Conservation (phyloP, 2,329 filamentous ascomycete species). For the Epichloe gansuensis region DNA sequence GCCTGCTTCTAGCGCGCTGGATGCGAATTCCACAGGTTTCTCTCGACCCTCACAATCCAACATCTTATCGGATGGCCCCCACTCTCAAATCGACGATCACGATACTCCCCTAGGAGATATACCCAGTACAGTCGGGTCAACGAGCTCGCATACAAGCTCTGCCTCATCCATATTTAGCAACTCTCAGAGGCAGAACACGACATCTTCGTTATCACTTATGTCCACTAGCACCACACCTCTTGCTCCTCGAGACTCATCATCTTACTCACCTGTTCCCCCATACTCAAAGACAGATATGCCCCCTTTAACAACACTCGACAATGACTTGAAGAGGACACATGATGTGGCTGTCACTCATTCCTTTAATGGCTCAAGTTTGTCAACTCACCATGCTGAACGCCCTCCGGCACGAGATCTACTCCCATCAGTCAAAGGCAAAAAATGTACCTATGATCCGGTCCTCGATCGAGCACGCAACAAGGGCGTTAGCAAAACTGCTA, state of each 20-base stretch:
- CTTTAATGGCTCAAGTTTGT: constrained; percentile 22
- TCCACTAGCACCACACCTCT: constrained; percentile 20
- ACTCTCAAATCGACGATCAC: constrained; percentile 35
- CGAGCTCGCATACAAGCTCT: constrained; percentile 58
- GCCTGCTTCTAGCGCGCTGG: constrained; percentile 11
- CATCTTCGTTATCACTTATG: constrained; percentile 29
- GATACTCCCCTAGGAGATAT: constrained; percentile 51
- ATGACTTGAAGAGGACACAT: constrained; percentile 16
- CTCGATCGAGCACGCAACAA: constrained; percentile 37
- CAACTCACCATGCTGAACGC: constrained; percentile 25
- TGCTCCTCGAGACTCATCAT: constrained; percentile 34
- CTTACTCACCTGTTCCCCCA: constrained; percentile 32
- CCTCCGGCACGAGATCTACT: constrained; percentile 44
- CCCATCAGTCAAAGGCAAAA: constrained; percentile 41
- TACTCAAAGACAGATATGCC: constrained; percentile 42
- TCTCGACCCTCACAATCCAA: constrained; percentile 11
- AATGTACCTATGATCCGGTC: constrained; percentile 49
- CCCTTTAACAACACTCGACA: constrained; percentile 34
- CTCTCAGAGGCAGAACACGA: constrained; percentile 27
- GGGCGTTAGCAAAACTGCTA: constrained; percentile 41
- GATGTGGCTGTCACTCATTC: constrained; percentile 12
- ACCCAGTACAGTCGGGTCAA: constrained; percentile 57
- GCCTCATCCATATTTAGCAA: constrained; percentile 58
- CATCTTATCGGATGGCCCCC: constrained; percentile 15
- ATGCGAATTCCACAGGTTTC: constrained; percentile 14